A percentile compares a stretch with the other conserved stretches of the same genome.
phyloP scores from a whole-genome alignment of 148 eudicot species.

The Dysphania ambrosioides region DNA sequence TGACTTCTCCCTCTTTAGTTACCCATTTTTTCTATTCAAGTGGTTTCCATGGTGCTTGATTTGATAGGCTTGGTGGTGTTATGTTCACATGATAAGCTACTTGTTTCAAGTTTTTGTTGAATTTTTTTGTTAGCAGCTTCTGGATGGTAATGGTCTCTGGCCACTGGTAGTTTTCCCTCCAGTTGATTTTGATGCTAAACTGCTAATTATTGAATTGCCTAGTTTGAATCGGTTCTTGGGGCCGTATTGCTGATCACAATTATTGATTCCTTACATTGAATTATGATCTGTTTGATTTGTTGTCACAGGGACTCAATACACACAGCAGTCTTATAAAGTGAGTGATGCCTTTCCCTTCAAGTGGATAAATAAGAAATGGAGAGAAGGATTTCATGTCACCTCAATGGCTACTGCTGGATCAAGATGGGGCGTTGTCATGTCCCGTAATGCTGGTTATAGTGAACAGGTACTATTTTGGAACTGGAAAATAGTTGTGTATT shows the following conservation, averaged over 20 bases:
- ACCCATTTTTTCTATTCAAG: background rate
- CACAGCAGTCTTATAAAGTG: slow-evolving; percentile 88
- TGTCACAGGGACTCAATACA: slow-evolving; percentile 69
- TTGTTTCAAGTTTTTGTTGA: background rate
- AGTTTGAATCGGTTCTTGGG: background rate
- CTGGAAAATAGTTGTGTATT: background rate
- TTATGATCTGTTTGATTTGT: background rate
- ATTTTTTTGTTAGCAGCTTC: background rate
- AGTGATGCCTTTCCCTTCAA: slow-evolving; percentile 91
- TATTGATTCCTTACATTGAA: background rate
- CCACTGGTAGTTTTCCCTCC: background rate
- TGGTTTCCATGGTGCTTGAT: background rate
- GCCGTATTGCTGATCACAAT: background rate
- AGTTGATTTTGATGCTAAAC: background rate
- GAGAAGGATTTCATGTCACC: slow-evolving; percentile 89
- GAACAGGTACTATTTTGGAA: slow-evolving; percentile 53
- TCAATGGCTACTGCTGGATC: slow-evolving; percentile 94
- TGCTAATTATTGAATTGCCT: background rate
- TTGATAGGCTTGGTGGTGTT: slow-evolving; percentile 1
- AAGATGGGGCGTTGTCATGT: slow-evolving; percentile 96
- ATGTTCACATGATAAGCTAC: background rate
- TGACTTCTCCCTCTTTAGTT: background rate
- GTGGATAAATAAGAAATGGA: slow-evolving; percentile 97
- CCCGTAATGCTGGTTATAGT: slow-evolving; percentile 82
- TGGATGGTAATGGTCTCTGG: background rate